These are phyloP conservation scores for Capsella bursapastoris DNA, from an alignment of 345 rosid genomes.

Conservation along the genomic window DNA sequence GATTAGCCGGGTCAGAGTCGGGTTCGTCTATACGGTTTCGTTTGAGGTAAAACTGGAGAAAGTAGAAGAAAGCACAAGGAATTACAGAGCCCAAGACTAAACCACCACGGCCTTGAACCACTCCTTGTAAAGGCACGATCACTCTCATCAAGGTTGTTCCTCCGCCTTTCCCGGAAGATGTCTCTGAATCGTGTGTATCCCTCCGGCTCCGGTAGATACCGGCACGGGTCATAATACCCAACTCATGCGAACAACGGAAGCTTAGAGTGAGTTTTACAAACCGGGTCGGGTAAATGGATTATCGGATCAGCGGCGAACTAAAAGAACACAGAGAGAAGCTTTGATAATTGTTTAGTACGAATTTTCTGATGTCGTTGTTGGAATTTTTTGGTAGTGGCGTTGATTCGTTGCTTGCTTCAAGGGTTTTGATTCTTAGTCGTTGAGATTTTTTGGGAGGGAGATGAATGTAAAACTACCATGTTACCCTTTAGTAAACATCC, in stretches of 20 bases:
- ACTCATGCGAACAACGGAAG: slow-evolving; percentile 31
- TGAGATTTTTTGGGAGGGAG: slow-evolving; percentile 46
- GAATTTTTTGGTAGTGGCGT: neutral
- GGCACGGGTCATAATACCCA: slow-evolving; percentile 62
- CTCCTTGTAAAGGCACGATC: slow-evolving; percentile 88
- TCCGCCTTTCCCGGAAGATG: slow-evolving; percentile 34
- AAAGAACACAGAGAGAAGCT: neutral
- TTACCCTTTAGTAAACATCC: neutral
- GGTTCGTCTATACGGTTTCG: slow-evolving; percentile 55
- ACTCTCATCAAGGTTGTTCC: slow-evolving; percentile 86
- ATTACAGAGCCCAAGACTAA: slow-evolving; percentile 84
- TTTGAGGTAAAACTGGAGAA: slow-evolving; percentile 78
- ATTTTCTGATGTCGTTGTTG: neutral
- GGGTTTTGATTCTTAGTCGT: slow-evolving; percentile 41
- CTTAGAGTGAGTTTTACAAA: neutral
- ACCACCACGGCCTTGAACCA: slow-evolving; percentile 91
- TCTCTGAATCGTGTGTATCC: slow-evolving; percentile 43
- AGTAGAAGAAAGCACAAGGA: slow-evolving; percentile 90
- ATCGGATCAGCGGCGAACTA: neutral
- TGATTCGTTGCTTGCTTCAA: slow-evolving; percentile 44
- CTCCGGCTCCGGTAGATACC: slow-evolving; percentile 42
- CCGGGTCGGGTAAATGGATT: neutral
- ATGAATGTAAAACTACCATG: neutral
- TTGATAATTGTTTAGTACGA: neutral
- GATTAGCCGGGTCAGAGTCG: slow-evolving; percentile 44